These are phyloP conservation scores for Mycena rebaudengoi DNA, from an alignment of 768 basidiomycete genomes.

Conservation along the genomic window DNA sequence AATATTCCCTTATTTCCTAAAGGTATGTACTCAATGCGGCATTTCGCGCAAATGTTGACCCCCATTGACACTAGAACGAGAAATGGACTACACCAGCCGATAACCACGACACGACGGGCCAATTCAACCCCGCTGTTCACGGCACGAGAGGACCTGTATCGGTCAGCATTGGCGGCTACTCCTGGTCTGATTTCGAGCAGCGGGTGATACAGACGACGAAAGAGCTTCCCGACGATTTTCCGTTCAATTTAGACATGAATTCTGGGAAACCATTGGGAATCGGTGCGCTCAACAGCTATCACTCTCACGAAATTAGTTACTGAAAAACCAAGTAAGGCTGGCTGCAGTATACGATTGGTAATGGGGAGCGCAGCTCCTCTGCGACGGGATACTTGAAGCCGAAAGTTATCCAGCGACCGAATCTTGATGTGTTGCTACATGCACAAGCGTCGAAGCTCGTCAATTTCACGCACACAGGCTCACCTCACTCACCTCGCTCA, in stretches of 20 bases:
- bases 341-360: constrained; percentile 27
- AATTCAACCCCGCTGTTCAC: constrained; percentile 39
- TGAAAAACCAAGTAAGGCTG: constrained; percentile 29
- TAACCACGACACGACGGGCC: constrained; percentile 36
- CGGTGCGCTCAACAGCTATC: constrained; percentile 19
- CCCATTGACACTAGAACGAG: constrained; percentile 40
- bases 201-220: constrained; percentile 34
- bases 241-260: constrained; percentile 41
- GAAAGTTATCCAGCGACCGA: constrained; percentile 25
- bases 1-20: constrained; percentile 33
- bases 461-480: neutral
- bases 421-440: constrained; percentile 31
- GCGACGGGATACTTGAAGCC: constrained; percentile 34
- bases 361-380: constrained; percentile 31
- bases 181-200: constrained; percentile 29
- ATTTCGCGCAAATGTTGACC: neutral
- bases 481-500: neutral
- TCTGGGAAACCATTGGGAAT: constrained; percentile 39
- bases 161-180: constrained; percentile 34
- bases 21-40: constrained; percentile 19
- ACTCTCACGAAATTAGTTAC: constrained; percentile 26
- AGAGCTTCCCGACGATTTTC: constrained; percentile 29
- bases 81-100: constrained; percentile 34
- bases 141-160: constrained; percentile 31
- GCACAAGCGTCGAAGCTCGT: constrained; percentile 21